Conservation (phyloP, 176 grass and related monocot genomes). For the Typha latifolia region DNA sequence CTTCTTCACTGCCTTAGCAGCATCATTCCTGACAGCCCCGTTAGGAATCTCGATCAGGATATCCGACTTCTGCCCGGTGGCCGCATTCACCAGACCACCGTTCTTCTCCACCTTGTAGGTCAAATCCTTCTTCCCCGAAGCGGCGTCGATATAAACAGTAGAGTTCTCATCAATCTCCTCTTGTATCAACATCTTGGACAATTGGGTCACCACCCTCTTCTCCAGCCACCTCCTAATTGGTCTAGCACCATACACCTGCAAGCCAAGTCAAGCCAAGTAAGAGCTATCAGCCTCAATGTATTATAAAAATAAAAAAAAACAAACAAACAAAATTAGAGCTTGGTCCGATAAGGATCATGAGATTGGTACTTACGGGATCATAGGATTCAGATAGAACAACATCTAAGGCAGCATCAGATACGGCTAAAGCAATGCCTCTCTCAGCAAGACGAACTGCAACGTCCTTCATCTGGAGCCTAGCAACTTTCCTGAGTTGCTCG, state of each 20-base stretch:
- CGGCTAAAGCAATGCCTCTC: conserved; percentile 67
- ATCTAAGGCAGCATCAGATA: conserved; percentile 80
- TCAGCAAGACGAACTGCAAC: conserved; percentile 79
- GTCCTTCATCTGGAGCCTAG: conserved; percentile 91
- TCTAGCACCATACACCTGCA: conserved; percentile 58
- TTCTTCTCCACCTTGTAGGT: conserved; percentile 48
- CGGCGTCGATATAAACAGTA: conserved; percentile 59
- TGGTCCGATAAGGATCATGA: background rate
- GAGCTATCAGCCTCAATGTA: no score
- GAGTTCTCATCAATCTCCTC: conserved; percentile 87
- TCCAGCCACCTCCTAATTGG: conserved; percentile 85
- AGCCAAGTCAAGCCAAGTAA: background rate
- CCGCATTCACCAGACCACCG: conserved; percentile 56
- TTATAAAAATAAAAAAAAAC: no score
- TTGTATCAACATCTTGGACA: conserved; percentile 83
- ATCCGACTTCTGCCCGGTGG: conserved; percentile 58
- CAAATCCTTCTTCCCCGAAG: conserved; percentile 38
- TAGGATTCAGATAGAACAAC: conserved; percentile 69
- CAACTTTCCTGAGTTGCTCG: conserved; percentile 83
- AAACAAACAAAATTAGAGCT: background rate
- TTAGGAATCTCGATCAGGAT: conserved; percentile 69
- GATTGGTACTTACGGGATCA: conserved; percentile 44
- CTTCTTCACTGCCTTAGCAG: conserved; percentile 45
- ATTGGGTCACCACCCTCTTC: conserved; percentile 69
- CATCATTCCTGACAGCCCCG: conserved; percentile 13